Evolutionary conservation across 2,329 filamentous ascomycete species (phyloP).

Genomic region (Pseudopyricularia javanii): DNA sequence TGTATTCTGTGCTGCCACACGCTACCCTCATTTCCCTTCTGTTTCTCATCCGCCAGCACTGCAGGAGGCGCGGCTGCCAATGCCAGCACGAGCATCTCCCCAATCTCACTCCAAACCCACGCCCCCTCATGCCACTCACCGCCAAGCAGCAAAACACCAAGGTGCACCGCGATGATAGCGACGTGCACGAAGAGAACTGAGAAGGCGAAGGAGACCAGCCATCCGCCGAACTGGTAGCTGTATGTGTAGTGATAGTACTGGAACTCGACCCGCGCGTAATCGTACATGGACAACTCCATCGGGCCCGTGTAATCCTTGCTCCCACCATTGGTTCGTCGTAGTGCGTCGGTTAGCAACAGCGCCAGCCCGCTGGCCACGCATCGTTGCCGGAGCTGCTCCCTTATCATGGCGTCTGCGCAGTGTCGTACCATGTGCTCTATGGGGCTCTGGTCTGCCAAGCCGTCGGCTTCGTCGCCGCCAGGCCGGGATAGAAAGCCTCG

Average conservation of each 20-base stretch:
- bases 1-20: no score
- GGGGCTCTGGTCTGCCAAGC: background rate
- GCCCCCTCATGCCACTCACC: background rate
- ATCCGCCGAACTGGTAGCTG: background rate
- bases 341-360: background rate
- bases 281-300: background rate
- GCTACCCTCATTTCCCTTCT: no score
- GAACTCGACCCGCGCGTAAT: background rate
- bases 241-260: background rate
- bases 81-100: no score
- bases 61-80: no score
- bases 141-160: background rate
- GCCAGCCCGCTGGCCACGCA: background rate
- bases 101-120: background rate
- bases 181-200: background rate
- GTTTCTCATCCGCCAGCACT: no score
- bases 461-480: background rate
- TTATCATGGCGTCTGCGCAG: background rate
- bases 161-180: background rate
- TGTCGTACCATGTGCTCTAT: background rate
- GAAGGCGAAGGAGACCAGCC: background rate
- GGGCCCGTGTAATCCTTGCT: background rate
- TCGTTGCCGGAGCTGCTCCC: background rate
- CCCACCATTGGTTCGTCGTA: background rate
- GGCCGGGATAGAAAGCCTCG: background rate